These are phyloP conservation scores for Penicillium palitans DNA, from an alignment of 2,329 filamentous ascomycete species.

Conservation along the genomic window DNA sequence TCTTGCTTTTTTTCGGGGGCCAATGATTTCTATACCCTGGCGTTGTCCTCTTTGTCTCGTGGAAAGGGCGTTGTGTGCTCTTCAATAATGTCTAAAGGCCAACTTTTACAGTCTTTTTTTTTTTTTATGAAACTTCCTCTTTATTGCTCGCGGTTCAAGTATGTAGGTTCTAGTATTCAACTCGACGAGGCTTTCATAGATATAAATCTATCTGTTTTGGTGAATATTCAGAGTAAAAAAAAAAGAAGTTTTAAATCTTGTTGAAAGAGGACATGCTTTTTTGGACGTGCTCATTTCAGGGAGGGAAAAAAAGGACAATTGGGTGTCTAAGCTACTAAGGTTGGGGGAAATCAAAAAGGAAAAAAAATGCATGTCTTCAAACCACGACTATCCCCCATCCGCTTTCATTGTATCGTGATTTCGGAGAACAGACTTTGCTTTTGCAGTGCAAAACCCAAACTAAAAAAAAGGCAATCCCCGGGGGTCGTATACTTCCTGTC, in stretches of 20 bases:
- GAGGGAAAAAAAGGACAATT: slow-evolving; percentile 24
- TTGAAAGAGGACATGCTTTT: slow-evolving; percentile 26
- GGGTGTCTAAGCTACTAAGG: slow-evolving; percentile 33
- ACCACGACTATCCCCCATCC: slow-evolving; percentile 31
- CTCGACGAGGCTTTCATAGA: not conserved
- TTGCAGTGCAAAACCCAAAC: slow-evolving; percentile 22
- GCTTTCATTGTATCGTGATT: slow-evolving; percentile 42
- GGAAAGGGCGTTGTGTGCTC: not conserved
- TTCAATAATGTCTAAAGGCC: not conserved
- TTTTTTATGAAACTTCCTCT: not conserved
- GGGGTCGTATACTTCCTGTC: slow-evolving; percentile 9
- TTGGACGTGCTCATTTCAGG: slow-evolving; percentile 26
- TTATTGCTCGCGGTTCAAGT: not conserved
- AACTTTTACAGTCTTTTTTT: not conserved
- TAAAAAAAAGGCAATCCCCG: slow-evolving; percentile 13
- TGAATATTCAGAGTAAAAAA: not conserved
- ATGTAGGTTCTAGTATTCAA: not conserved
- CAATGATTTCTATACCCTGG: slow-evolving; percentile 14
- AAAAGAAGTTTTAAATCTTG: slow-evolving; percentile 13
- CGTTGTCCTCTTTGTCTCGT: not conserved
- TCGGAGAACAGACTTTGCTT: slow-evolving; percentile 30
- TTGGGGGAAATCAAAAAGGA: slow-evolving; percentile 25
- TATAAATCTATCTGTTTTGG: slow-evolving; percentile 5
- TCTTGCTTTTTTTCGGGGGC: not conserved
- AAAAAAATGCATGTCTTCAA: slow-evolving; percentile 37